phyloP scores from a whole-genome alignment of 495 filamentous ascomycete genomes.

The Penicillium pancosmium region DNA sequence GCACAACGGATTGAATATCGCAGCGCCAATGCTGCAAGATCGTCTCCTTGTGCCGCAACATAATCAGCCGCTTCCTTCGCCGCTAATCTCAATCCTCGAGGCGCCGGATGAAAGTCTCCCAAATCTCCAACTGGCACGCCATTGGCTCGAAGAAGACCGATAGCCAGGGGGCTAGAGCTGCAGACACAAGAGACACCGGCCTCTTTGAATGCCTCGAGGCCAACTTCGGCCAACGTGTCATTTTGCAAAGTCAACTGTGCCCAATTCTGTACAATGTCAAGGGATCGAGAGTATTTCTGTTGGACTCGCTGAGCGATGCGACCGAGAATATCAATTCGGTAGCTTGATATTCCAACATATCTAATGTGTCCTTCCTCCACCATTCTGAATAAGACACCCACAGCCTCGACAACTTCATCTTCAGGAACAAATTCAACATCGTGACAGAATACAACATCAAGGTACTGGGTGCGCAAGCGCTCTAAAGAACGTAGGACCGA shows the following conservation, averaged over 20 bases:
- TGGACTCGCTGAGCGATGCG: conserved; percentile 63
- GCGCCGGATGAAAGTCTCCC: conserved; percentile 80
- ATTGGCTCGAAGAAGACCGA: conserved; percentile 72
- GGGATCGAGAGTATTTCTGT: conserved; percentile 70
- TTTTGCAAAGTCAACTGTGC: conserved; percentile 86
- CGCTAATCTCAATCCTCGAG: conserved; percentile 59
- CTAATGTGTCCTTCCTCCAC: conserved; percentile 62
- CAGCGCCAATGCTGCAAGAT: conserved; percentile 52
- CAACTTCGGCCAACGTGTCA: conserved; percentile 53
- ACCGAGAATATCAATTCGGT: conserved; percentile 67
- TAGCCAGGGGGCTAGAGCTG: conserved; percentile 77
- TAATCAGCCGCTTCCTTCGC: conserved; percentile 54
- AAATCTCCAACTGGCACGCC: conserved; percentile 71
- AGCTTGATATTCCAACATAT: conserved; percentile 87
- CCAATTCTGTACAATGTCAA: conserved; percentile 82
- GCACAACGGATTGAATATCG: conserved; percentile 21
- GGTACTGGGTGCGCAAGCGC: conserved; percentile 54
- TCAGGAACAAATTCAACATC: conserved; percentile 64
- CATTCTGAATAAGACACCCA: conserved; percentile 67
- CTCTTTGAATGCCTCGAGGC: conserved; percentile 54
- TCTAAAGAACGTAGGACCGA: conserved; percentile 54
- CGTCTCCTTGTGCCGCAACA: conserved; percentile 59
- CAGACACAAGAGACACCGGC: conserved; percentile 77
- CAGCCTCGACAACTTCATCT: conserved; percentile 54
- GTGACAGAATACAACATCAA: conserved; percentile 69